Conservation (phyloP, 768 basidiomycete genomes). For the Lentinula sp. region DNA sequence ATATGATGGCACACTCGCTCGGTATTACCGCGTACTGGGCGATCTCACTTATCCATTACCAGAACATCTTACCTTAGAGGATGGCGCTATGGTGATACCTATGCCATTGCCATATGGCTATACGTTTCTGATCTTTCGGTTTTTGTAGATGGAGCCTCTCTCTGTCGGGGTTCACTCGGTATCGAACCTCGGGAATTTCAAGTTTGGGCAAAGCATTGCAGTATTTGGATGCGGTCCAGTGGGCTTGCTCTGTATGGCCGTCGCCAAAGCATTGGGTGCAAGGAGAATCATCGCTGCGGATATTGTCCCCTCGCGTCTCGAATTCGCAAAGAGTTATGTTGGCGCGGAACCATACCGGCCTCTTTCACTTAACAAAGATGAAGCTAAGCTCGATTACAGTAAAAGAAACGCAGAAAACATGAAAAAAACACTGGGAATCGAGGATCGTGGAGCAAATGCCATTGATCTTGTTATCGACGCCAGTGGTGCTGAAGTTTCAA, state of each 20-base stretch:
- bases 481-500: constrained; percentile 88
- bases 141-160: constrained; percentile 80
- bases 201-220: constrained; percentile 68
- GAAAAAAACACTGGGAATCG: constrained; percentile 57
- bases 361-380: constrained; percentile 50
- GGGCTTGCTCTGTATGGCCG: constrained; percentile 88
- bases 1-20: constrained; percentile 80
- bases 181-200: constrained; percentile 65
- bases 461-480: constrained; percentile 91
- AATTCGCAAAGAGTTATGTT: constrained; percentile 82
- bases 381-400: constrained; percentile 67
- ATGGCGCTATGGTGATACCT: constrained; percentile 80
- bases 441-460: constrained; percentile 60
- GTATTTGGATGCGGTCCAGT: constrained; percentile 87
- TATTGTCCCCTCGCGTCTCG: constrained; percentile 66
- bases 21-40: constrained; percentile 83
- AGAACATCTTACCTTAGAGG: constrained; percentile 79
- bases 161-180: constrained; percentile 91
- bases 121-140: background rate
- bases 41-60: constrained; percentile 84
- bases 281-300: constrained; percentile 81
- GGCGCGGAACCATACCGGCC: constrained; percentile 76
- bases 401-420: constrained; percentile 64
- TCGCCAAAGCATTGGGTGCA: constrained; percentile 92
- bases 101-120: background rate